Base-by-base conservation (phyloP, 164 flowering plant genomes). In the Stephania yunnanensis region DNA sequence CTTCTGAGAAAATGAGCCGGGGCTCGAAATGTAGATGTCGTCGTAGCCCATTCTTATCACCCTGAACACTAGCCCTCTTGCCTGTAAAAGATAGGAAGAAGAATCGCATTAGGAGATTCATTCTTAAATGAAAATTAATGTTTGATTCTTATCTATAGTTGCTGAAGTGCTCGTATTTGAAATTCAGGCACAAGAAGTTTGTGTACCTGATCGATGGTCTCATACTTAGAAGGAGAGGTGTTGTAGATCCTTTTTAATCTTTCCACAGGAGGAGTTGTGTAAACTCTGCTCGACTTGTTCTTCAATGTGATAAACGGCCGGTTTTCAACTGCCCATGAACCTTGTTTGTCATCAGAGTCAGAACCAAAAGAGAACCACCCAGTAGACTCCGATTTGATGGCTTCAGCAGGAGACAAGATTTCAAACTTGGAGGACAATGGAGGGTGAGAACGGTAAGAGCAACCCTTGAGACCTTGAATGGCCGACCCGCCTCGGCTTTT, bases 41-140 rank as follows among this genome's bases (percentile, higher is more conserved):
- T 94, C 92, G 71, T 84, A 94, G 1, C 98, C 98, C 83, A 94
- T 86, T 77, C 91, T 74, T 80, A 92, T 91, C 46, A 89, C 75
- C 80, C 97, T 82, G 77, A 87, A 92, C 77, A 82, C 85, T 9
- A 94, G 91, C 81, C 84, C 93, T 0, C 81, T 83, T 2, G 94
- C 95, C 98, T 92, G 90, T 4, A 80, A 69, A 73, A 50, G 25
- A 13, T 6, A n/a, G 22, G 7, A 7, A 46, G 50, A 31, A 52
- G 22, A 71, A 50, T 7, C 30, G 29, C 42, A 22, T 50, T 10
- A 36, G 15, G n/a, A 42, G 50, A 36, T 36, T 3, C 11, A 19
- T 19, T 20, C 20, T 63, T 7, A n/a, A 63, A 17, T 66, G 17
- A 66, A 6, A 66, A 66, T 8, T 66, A 19, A 8, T 58, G 22